Evolutionary conservation across 306 rosid species (phyloP).

Genomic region (Hippophae gyantsensis): DNA sequence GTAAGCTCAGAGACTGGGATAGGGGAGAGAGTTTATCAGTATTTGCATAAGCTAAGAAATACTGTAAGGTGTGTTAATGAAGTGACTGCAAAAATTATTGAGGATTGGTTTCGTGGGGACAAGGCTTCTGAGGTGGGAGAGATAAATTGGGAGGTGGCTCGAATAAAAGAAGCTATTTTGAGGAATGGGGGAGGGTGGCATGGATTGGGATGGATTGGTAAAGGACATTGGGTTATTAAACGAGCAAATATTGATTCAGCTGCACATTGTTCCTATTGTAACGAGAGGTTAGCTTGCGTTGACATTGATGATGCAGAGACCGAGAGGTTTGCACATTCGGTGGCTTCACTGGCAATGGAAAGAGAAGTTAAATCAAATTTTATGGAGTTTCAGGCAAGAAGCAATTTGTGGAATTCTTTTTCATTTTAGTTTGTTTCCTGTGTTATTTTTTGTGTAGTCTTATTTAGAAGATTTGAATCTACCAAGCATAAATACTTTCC

Average conservation of each 20-base stretch:
- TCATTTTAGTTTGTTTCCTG: not conserved
- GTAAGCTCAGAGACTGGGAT: slow-evolving; percentile 46
- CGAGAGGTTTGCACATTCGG: slow-evolving; percentile 48
- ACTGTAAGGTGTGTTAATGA: slow-evolving; percentile 47
- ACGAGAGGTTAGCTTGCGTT: slow-evolving; percentile 54
- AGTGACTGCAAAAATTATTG: slow-evolving; percentile 41
- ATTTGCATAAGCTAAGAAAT: slow-evolving; percentile 65
- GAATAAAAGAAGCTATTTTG: slow-evolving; percentile 36
- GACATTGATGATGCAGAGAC: slow-evolving; percentile 67
- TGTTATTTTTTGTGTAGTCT: not conserved
- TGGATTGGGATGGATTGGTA: slow-evolving; percentile 82
- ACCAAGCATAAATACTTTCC: no score
- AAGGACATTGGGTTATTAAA: slow-evolving; percentile 58
- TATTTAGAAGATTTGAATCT: not conserved
- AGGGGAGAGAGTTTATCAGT: slow-evolving; percentile 55
- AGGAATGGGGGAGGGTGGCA: slow-evolving; percentile 94
- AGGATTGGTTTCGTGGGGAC: slow-evolving; percentile 58
- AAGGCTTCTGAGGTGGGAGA: slow-evolving; percentile 44
- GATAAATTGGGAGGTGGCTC: slow-evolving; percentile 25
- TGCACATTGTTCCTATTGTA: slow-evolving; percentile 50
- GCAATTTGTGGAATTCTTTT: not conserved
- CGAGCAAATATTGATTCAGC: slow-evolving; percentile 29
- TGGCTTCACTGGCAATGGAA: slow-evolving; percentile 65
- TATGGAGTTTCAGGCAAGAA: slow-evolving; percentile 64
- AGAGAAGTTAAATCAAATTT: slow-evolving; percentile 65